A percentile compares a stretch with the other conserved stretches of the same genome.
Conservation (phyloP, 2,329 filamentous ascomycete species). For the Pestalotiopsis sp. region DNA sequence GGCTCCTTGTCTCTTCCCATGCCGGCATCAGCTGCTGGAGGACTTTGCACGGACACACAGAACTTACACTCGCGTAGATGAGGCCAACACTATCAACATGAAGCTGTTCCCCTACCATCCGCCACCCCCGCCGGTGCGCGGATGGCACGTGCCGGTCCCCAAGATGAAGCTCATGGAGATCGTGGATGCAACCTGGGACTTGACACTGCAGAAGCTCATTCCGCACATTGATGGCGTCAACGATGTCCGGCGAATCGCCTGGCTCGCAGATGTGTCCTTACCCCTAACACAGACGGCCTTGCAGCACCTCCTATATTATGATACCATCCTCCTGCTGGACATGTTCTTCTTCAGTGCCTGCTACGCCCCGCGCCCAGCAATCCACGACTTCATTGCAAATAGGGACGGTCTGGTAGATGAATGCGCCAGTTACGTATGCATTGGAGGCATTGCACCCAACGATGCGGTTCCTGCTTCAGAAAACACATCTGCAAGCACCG, state of each 20-base stretch:
- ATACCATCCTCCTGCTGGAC: conserved; percentile 86
- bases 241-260: conserved; percentile 84
- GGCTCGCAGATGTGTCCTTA: conserved; percentile 82
- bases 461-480: neutral
- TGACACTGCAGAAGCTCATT: conserved; percentile 79
- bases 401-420: conserved; percentile 78
- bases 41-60: neutral
- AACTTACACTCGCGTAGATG: conserved; percentile 57
- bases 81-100: conserved; percentile 93
- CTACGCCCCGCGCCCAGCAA: conserved; percentile 79
- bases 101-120: conserved; percentile 88
- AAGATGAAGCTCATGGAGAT: conserved; percentile 68
- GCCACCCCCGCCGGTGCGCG: conserved; percentile 75
- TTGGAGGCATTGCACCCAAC: conserved; percentile 26
- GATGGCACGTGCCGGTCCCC: conserved; percentile 87
- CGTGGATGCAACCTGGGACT: conserved; percentile 71
- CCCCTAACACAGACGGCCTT: conserved; percentile 85
- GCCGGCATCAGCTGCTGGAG: too few relatives aligned
- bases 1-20: too few relatives aligned
- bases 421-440: conserved; percentile 81
- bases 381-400: conserved; percentile 80
- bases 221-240: conserved; percentile 89
- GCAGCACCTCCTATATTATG: conserved; percentile 90
- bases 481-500: conserved; percentile 11
- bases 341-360: conserved; percentile 94